Conservation (phyloP, 805 yeast species). For the Spathaspora arborariae region DNA sequence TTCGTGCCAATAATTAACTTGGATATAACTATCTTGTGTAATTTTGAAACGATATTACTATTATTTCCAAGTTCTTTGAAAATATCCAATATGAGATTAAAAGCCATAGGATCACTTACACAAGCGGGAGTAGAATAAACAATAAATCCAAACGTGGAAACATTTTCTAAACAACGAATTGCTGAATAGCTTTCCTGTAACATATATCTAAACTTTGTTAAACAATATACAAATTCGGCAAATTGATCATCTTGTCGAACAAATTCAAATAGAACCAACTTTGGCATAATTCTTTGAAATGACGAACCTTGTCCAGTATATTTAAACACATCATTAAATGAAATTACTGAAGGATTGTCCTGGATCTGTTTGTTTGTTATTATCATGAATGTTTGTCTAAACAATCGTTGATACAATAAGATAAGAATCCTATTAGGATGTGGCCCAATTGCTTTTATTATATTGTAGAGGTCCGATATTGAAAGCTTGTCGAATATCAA, state of each 20-base stretch:
- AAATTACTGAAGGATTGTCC: neutral
- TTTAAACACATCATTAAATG: neutral
- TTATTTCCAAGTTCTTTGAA: conserved; percentile 13
- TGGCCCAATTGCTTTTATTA: neutral
- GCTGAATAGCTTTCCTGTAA: neutral
- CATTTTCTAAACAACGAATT: neutral
- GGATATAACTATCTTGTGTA: conserved; percentile 20
- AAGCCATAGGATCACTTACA: neutral
- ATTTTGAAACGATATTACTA: conserved; percentile 14
- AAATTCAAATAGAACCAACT: conserved; percentile 3
- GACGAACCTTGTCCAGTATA: neutral
- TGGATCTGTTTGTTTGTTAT: conserved; percentile 2
- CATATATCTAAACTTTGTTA: conserved; percentile 2
- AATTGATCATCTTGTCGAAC: conserved; percentile 6
- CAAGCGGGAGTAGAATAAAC: neutral
- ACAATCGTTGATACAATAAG: conserved; percentile 7
- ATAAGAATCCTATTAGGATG: neutral
- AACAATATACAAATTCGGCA: conserved; percentile 2
- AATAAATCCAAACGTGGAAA: neutral
- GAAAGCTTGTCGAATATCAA: conserved; percentile 12
- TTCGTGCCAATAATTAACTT: conserved; percentile 33
- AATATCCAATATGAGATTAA: conserved; percentile 23
- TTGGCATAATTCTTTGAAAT: conserved; percentile 2
- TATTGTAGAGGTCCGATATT: conserved; percentile 11
- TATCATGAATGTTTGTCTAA: conserved; percentile 4